Percentiles rank a stretch among this genome's conserved stretches.
Conservation (phyloP, 129 eudicot species). For the Gnaphalium uliginosum region DNA sequence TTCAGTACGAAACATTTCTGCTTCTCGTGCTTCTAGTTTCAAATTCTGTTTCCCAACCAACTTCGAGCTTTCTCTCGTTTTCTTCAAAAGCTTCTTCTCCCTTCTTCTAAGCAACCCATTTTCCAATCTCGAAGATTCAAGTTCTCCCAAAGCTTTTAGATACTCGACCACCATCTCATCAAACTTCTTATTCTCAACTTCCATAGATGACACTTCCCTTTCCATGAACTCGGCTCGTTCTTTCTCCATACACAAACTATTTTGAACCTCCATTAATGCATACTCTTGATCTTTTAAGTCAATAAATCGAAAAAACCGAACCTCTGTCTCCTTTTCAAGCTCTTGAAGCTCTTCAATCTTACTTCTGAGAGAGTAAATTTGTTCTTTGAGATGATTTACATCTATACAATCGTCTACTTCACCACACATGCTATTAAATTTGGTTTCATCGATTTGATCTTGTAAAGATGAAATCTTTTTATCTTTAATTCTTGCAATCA, state of each 20-base stretch:
- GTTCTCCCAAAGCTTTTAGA: constrained; percentile 35
- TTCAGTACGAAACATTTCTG: constrained; percentile 27
- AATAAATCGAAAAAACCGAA: constrained; percentile 34
- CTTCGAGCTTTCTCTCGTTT: constrained; percentile 31
- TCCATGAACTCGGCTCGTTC: constrained; percentile 48
- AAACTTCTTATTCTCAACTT: constrained; percentile 51
- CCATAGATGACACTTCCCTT: constrained; percentile 46
- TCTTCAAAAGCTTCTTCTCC: constrained; percentile 48
- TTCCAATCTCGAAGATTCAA: constrained; percentile 39
- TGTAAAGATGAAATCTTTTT: constrained; percentile 27
- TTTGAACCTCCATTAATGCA: constrained; percentile 45
- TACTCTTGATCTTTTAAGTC: constrained; percentile 57
- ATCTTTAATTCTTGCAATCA: constrained; percentile 31
- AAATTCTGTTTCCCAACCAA: constrained; percentile 29
- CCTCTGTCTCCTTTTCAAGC: constrained; percentile 42
- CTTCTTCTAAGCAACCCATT: constrained; percentile 43
- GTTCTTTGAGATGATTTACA: constrained; percentile 29
- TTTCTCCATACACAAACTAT: constrained; percentile 42
- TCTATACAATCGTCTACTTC: constrained; percentile 8
- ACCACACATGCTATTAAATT: not conserved
- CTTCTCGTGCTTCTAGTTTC: constrained; percentile 44
- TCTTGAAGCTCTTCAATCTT: constrained; percentile 49
- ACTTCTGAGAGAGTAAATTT: constrained; percentile 37
- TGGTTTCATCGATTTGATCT: constrained; percentile 17
- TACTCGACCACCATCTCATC: constrained; percentile 48